Evolutionary conservation across 305 asterid genomes (phyloP), one percentile per base, ranked within the genome.

Genomic region (Solanum hybrid): DNA sequence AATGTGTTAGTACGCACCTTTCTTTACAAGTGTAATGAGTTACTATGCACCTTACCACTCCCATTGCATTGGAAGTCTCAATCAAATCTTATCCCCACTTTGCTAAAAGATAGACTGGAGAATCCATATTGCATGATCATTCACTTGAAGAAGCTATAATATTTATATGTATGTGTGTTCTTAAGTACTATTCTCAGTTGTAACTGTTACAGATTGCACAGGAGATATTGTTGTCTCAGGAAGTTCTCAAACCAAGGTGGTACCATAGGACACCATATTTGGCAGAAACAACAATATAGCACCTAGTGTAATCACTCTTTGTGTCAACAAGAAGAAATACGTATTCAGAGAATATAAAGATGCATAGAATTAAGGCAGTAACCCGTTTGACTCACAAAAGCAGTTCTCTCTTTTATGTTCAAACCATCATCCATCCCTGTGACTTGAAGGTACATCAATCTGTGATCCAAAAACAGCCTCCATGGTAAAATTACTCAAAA

Each of bases 341-440:
- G 22, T 24, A 60, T 42, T 88, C 76, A 86, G 90, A 75, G 56
- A 81, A 38, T 31, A 89, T 77, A 79, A 85, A 85, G 29, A 37
- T 36, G 37, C 86, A 90, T 87, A 71, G 7, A 90, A 40, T 29
- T 66, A 37, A 89, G 78, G 78, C 88, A 38, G 81, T 77, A 88
- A 89, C 56, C 87, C 87, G 69, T 88, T 89, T 88, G 87, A 94
- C 99, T 94, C 92, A 97, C 99, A 95, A 94, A 93, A 42, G 97
- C 93, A 88, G 94, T 92, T 93, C 98, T 95, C 89, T 97, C 98
- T 92, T 95, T 97, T 90, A 94, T 92, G 90, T 93, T 94, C 91
- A 95, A 90, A 88, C 98, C 98, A 90, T 95, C 99, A 87, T 95
- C 98, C 99, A 96, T 97, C 90, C 99, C 99, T 37, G 98, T 91